Percentiles rank a stretch among this genome's conserved stretches.
Conservation (phyloP, 208 protist genomes). For the Acanthamoeba royreba region DNA sequence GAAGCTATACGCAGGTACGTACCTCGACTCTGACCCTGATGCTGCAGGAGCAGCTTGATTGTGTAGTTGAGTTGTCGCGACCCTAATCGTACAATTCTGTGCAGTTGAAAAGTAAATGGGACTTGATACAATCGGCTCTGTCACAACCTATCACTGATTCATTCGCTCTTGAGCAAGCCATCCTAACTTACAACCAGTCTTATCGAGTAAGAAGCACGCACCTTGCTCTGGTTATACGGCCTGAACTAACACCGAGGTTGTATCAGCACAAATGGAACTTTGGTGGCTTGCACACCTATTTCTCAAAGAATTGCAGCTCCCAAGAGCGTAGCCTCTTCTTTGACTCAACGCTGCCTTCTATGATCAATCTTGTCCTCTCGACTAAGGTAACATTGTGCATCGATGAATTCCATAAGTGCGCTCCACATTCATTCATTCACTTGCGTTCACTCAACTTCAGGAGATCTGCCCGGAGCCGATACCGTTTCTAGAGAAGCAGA, state of each 20-base stretch:
- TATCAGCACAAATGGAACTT: neutral
- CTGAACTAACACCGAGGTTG: neutral
- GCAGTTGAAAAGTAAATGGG: conserved; percentile 48
- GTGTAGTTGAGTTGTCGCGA: no score
- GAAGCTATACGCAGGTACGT: no score
- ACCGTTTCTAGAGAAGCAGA: neutral
- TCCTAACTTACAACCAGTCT: conserved; percentile 1
- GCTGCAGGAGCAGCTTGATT: no score
- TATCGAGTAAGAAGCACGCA: no score
- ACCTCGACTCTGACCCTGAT: neutral
- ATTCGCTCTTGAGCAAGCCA: conserved; percentile 11
- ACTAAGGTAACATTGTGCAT: neutral
- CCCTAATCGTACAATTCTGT: no score
- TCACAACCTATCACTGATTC: conserved; percentile 3
- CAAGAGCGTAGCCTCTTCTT: conserved; percentile 8
- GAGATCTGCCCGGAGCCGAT: conserved; percentile 52
- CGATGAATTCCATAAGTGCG: no score
- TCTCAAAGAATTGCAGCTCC: conserved; percentile 6
- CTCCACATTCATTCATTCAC: conserved; percentile 50
- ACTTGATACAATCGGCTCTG: conserved; percentile 13
- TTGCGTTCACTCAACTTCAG: neutral
- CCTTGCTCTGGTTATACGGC: neutral
- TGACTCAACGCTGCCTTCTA: neutral
- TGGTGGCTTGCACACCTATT: conserved; percentile 46
- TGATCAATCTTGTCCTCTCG: neutral